These are phyloP conservation scores for Asterochloris erici DNA, from an alignment of 139 green algal species.

Conservation along the genomic window DNA sequence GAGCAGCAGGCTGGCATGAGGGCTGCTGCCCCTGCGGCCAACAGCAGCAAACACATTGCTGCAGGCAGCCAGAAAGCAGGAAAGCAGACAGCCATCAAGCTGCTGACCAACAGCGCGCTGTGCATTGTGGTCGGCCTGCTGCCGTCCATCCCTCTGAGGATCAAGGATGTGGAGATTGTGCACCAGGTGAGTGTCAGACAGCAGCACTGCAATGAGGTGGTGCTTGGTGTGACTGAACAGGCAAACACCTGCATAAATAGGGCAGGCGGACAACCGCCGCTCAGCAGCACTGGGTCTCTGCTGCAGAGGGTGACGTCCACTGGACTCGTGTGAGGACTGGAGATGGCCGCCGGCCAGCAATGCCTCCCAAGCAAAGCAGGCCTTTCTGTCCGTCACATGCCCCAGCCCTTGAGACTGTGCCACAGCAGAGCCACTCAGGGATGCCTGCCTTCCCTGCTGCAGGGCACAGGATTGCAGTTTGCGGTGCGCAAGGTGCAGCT, in stretches of 20 bases:
- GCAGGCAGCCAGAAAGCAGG: background rate
- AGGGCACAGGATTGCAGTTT: conserved; percentile 10
- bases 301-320: background rate
- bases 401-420: background rate
- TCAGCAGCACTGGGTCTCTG: background rate
- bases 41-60: background rate
- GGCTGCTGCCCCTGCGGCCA: background rate
- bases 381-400: background rate
- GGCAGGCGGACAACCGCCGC: too few species aligned
- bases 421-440: background rate
- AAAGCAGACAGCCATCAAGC: background rate
- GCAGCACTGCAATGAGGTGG: background rate
- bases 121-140: conserved; percentile 20
- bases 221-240: background rate
- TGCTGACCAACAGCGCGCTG: conserved; percentile 5
- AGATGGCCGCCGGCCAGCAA: background rate
- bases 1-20: too few species aligned
- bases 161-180: conserved; percentile 11
- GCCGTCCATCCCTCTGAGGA: conserved; percentile 19
- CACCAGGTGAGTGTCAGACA: background rate
- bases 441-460: background rate
- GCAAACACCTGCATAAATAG: background rate
- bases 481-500: conserved; percentile 6
- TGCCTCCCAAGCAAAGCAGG: background rate
- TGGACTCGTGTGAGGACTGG: background rate